phyloP scores from a whole-genome alignment of 148 eudicot species.

The Pouteria glomerata region DNA sequence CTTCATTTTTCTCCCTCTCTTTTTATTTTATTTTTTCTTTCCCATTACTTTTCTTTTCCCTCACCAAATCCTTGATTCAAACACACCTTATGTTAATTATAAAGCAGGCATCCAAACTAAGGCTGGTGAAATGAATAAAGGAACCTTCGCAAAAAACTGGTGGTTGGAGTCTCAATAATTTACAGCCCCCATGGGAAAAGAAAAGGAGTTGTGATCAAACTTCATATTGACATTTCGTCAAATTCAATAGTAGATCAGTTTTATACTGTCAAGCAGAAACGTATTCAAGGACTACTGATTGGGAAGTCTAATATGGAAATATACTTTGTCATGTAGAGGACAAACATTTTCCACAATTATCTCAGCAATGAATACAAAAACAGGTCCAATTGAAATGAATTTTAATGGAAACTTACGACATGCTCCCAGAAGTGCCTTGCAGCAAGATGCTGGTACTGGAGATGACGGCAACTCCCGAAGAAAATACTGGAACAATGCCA shows the following conservation, averaged over 20 bases:
- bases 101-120: neutral
- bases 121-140: neutral
- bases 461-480: constrained; percentile 91
- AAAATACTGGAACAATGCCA: constrained; percentile 52
- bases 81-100: no score
- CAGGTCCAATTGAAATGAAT: neutral
- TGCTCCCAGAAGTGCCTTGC: constrained; percentile 90
- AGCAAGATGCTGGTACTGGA: constrained; percentile 98
- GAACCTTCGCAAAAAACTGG: neutral
- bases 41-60: no score
- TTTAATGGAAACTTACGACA: constrained; percentile 55
- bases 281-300: no score
- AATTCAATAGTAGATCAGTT: neutral
- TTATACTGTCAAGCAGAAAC: neutral
- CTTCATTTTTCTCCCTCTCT: no score
- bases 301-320: neutral
- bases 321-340: neutral
- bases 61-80: no score
- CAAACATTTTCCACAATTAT: neutral
- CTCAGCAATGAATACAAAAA: neutral
- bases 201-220: neutral
- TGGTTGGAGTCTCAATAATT: neutral
- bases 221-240: neutral
- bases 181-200: neutral
- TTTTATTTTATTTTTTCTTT: no score